Evolutionary conservation across 441 rosid species (phyloP).

Genomic region (Brassica hybrid): DNA sequence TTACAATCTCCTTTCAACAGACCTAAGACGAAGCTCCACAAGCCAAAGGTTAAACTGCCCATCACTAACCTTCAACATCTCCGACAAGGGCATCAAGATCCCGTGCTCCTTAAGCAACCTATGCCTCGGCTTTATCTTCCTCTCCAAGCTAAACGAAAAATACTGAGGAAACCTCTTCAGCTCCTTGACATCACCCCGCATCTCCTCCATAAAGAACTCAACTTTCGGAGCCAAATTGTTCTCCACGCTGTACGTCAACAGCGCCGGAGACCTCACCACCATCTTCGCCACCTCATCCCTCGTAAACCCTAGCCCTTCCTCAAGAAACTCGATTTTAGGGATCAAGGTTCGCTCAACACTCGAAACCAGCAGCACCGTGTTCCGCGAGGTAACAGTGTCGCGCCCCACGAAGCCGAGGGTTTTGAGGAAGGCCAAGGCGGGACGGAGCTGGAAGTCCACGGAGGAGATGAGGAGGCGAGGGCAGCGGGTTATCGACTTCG

Average conservation of each 20-base stretch:
- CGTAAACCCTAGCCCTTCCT: slow-evolving; percentile 58
- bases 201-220: slow-evolving; percentile 61
- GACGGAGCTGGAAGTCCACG: slow-evolving; percentile 58
- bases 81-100: slow-evolving; percentile 61
- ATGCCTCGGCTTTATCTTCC: slow-evolving; percentile 85
- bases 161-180: slow-evolving; percentile 80
- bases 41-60: slow-evolving; percentile 67
- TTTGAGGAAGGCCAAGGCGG: slow-evolving; percentile 54
- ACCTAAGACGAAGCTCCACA: slow-evolving; percentile 59
- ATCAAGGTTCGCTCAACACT: slow-evolving; percentile 61
- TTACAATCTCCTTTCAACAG: slow-evolving; percentile 41
- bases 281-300: slow-evolving; percentile 59
- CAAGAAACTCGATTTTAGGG: slow-evolving; percentile 65
- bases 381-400: slow-evolving; percentile 49
- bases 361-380: slow-evolving; percentile 67
- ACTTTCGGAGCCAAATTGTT: slow-evolving; percentile 72
- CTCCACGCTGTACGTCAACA: slow-evolving; percentile 71
- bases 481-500: slow-evolving; percentile 65
- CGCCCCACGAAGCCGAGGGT: slow-evolving; percentile 64
- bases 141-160: slow-evolving; percentile 86
- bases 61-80: slow-evolving; percentile 82
- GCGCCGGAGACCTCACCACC: slow-evolving; percentile 77
- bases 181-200: slow-evolving; percentile 69
- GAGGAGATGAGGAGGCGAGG: slow-evolving; percentile 67
- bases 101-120: slow-evolving; percentile 62